Conservation (phyloP, 1,284 basidiomycete species). For the Cutaneotrichosporon mucoides region DNA sequence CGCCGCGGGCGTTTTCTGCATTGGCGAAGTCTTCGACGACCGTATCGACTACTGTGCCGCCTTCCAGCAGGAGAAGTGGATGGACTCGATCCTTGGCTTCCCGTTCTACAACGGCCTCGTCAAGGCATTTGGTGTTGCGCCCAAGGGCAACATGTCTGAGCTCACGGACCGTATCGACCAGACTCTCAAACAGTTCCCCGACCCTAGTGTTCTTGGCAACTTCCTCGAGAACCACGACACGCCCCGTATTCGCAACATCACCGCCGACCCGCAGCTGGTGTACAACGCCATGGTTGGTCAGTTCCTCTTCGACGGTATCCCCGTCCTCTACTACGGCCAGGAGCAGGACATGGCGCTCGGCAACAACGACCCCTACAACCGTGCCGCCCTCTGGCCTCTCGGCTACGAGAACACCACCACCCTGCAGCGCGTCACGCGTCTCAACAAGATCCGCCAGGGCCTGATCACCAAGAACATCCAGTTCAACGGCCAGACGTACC, state of each 20-base stretch:
- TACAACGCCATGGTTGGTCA: constrained; percentile 64
- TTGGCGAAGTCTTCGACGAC: constrained; percentile 69
- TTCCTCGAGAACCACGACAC: constrained; percentile 82
- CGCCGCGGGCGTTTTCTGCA: constrained; percentile 72
- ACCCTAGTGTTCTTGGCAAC: constrained; percentile 61
- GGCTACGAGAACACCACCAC: constrained; percentile 55
- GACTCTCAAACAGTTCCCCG: constrained; percentile 54
- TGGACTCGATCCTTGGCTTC: constrained; percentile 53
- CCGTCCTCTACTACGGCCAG: constrained; percentile 67
- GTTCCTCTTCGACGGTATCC: constrained; percentile 67
- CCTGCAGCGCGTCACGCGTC: constrained; percentile 59
- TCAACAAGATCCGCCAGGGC: constrained; percentile 70
- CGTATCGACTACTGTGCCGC: constrained; percentile 51
- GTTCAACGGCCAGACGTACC: constrained; percentile 54
- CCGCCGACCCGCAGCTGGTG: constrained; percentile 35
- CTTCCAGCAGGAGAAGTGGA: constrained; percentile 40
- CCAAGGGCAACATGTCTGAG: constrained; percentile 57
- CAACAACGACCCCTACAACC: constrained; percentile 63
- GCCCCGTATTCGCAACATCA: constrained; percentile 65
- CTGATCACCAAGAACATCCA: constrained; percentile 54
- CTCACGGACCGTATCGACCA: constrained; percentile 58
- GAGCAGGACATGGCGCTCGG: constrained; percentile 62
- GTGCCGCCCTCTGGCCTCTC: constrained; percentile 68
- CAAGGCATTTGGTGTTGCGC: constrained; percentile 58
- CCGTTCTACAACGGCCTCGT: constrained; percentile 66